These are phyloP conservation scores for Theileria parva DNA, from an alignment of 169 alveolate species.

Conservation along the genomic window DNA sequence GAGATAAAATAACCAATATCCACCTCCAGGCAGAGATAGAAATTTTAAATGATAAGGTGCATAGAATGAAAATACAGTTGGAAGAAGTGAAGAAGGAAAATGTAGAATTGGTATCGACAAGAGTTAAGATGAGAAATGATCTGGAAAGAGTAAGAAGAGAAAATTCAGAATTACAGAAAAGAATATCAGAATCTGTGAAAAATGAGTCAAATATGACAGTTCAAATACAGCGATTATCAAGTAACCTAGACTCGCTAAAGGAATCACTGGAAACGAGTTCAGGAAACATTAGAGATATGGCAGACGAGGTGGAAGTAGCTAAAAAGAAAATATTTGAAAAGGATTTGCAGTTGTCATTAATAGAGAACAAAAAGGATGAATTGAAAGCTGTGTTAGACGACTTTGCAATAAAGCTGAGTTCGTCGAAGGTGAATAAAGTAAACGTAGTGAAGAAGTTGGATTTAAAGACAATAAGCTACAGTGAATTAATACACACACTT, in stretches of 20 bases:
- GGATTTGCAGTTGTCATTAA: background rate
- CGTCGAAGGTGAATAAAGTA: background rate
- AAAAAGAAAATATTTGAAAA: constrained; percentile 4
- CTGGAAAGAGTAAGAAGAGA: constrained; percentile 52
- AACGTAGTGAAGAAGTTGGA: background rate
- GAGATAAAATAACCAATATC: constrained; percentile 45
- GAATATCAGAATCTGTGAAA: constrained; percentile 20
- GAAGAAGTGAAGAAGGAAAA: constrained; percentile 41
- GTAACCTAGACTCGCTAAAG: constrained; percentile 32
- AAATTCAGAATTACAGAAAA: constrained; percentile 26
- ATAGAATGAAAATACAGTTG: constrained; percentile 23
- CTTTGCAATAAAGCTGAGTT: background rate
- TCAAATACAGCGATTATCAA: constrained; percentile 28
- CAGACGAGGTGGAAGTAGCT: background rate
- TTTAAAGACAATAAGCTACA: background rate
- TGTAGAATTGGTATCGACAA: constrained; percentile 31
- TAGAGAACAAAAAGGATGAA: background rate
- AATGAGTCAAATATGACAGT: constrained; percentile 31
- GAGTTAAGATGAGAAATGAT: constrained; percentile 48
- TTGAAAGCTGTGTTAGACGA: background rate
- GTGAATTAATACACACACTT: background rate
- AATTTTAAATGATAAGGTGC: constrained; percentile 37
- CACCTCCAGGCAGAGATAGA: constrained; percentile 47
- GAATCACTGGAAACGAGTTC: constrained; percentile 41
- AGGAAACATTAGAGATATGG: constrained; percentile 20